Evolutionary conservation across 2,329 filamentous ascomycete species (phyloP), one percentile per base, ranked within the genome.

Genomic region (Tricladium varicosporioides): DNA sequence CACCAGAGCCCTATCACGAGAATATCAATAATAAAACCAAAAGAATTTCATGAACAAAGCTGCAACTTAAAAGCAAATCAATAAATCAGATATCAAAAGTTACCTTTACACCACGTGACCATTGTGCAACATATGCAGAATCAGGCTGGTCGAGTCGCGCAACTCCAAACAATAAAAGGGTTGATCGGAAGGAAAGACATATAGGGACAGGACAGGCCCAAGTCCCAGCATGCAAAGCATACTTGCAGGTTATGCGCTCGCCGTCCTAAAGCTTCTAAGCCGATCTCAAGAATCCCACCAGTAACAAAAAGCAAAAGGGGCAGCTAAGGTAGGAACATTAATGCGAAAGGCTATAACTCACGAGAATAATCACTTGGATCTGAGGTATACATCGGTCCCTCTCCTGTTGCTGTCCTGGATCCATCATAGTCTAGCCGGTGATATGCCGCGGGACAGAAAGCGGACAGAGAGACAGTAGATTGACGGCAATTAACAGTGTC

Each of bases 1-100:
- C 94, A 51, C 91, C 91, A 47, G 91, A 85, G 62, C 94, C 94
- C 92, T 96, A 69, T 62, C 22, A 27, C 57, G 51, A 22, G 56
- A n/a, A 33, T 48, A 8, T 42, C 15, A 16, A 48, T 19, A 13
- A 59, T 66, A 74, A 61, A 73, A 71, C 60, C 64, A 54, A 44
- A 57, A 31, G 32, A 40, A 27, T 27, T 7, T 27, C 22, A 27
- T 27, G 22, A 27, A 27, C 7, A 27, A 7, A 27, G 22, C 7
- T 27, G 22, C 7, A 27, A 27, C 22, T 31, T n/a, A 1, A 19
- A 46, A 56, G 43, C 32, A 52, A 27, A 53, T 11, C 22, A 58
- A 51, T 47, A 36, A 42, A 27, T 16, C 43, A 8, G 10, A 43
- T 32, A 15, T 16, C 33, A 50, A 27, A 27, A 27, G 22, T 7